Evolutionary conservation across 306 rosid genomes (phyloP).

Genomic region (Biancaea sappan): DNA sequence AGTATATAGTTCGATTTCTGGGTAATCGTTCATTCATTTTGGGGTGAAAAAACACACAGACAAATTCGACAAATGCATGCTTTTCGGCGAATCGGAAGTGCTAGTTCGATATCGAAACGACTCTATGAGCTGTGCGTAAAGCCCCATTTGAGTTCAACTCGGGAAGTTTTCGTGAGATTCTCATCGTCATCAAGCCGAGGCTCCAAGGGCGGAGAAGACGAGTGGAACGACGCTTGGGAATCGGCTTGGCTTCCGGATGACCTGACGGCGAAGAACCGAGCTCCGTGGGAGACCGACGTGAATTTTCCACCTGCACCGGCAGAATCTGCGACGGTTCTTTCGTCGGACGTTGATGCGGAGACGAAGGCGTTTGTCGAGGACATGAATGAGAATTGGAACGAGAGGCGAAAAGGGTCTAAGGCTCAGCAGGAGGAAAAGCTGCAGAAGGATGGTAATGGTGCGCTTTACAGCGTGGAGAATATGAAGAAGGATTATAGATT

Average conservation of each 20-base stretch:
- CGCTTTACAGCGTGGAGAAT: constrained; percentile 72
- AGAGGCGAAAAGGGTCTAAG: constrained; percentile 61
- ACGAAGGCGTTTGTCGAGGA: constrained; percentile 89
- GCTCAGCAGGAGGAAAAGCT: constrained; percentile 39
- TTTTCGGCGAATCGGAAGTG: constrained; percentile 41
- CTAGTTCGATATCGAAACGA: constrained; percentile 25
- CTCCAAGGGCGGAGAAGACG: constrained; percentile 62
- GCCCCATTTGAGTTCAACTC: constrained; percentile 1
- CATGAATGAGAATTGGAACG: constrained; percentile 85
- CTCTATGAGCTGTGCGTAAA: constrained; percentile 20
- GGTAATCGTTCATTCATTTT: background rate
- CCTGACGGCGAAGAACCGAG: constrained; percentile 51
- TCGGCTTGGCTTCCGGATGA: constrained; percentile 94
- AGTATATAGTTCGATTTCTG: background rate
- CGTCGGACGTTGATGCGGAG: constrained; percentile 62
- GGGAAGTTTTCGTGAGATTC: constrained; percentile 1
- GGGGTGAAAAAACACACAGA: background rate
- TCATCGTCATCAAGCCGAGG: constrained; percentile 28
- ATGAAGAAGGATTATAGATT: constrained; percentile 87
- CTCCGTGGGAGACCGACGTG: constrained; percentile 87
- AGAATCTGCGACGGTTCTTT: constrained; percentile 36
- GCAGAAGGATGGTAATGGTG: constrained; percentile 38
- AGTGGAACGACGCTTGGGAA: constrained; percentile 96
- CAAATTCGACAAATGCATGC: constrained; percentile 42
- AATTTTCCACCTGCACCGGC: constrained; percentile 53